Base-by-base conservation (phyloP, 352 stramenopile species). In the Phytophthora tubulina region DNA sequence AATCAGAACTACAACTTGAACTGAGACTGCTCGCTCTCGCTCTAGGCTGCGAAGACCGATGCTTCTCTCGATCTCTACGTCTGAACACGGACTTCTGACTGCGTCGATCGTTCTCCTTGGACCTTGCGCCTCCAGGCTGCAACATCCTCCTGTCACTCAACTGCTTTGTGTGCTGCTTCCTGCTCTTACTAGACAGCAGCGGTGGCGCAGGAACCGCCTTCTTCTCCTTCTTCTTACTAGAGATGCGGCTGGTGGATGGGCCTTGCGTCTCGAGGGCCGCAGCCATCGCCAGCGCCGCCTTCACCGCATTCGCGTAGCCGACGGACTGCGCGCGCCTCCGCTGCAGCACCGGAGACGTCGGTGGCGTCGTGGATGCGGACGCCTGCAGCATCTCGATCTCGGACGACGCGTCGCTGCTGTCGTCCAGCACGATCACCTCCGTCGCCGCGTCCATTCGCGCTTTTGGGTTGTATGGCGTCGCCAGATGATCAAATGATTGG, bases 341-440 rank as follows among this genome's bases (percentile, higher is more conserved):
- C 5, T 5, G 14, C 10, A 51, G 33, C 8, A 33, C 63, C 5
- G 63, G 60, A 44, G 44, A 60, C 9, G 48, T 46, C 14, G 45
- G 32, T 1, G 54, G 50, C 8, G 52, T 70, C 38, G 56, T 55
- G 4, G 45, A 67, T 13, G 67, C 49, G 2, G 60, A 75, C 32
- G 46, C 35, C 17, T 3, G 33, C 62, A 36, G 11, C 51, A 57
- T 45, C 53, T 69, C 72, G 48, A 41, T 42, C 27, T 63, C 67
- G n/a, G 57, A 70, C 46, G 72, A 65, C 56, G 58, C 52, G 53
- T 72, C 63, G 57, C 72, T 75, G 66, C 66, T 75, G 56, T 79
- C 61, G 48, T 74, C 67, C 46, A 81, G 64, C 45, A 74, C 74
- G 45, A 81, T 76, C 62, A 78, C 70, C 38, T 78, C 65, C 55